phyloP scores from a whole-genome alignment of 306 rosid species.

The Neltuma alba region DNA sequence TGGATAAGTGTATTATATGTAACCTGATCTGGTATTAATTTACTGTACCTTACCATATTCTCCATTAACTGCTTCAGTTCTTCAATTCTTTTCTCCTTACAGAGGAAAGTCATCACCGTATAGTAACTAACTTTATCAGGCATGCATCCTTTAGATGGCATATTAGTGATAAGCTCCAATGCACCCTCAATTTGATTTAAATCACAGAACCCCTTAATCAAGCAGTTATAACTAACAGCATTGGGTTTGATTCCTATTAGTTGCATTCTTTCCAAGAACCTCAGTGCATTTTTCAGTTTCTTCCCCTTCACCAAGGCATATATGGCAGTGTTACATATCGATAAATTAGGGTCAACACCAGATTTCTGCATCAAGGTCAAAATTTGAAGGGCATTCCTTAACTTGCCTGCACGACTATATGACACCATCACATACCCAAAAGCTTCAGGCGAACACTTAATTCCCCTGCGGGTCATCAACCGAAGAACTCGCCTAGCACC shows the following conservation, averaged over 20 bases:
- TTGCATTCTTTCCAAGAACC: slow-evolving; percentile 65
- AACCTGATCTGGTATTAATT: slow-evolving; percentile 74
- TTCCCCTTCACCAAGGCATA: slow-evolving; percentile 70
- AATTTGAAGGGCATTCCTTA: slow-evolving; percentile 66
- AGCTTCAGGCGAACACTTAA: slow-evolving; percentile 58
- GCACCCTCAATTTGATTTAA: slow-evolving; percentile 58
- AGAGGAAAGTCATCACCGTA: slow-evolving; percentile 75
- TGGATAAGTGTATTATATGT: slow-evolving; percentile 80
- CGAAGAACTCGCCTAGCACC: slow-evolving; percentile 78
- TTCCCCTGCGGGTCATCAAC: slow-evolving; percentile 72
- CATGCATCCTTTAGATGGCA: slow-evolving; percentile 65
- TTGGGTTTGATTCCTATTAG: slow-evolving; percentile 67
- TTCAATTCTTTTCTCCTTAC: slow-evolving; percentile 63
- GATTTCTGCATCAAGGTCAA: slow-evolving; percentile 93
- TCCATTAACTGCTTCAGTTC: slow-evolving; percentile 64
- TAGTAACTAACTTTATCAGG: slow-evolving; percentile 89
- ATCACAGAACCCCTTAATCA: slow-evolving; percentile 87
- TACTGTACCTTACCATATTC: slow-evolving; percentile 57
- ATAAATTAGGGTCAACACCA: slow-evolving; percentile 74
- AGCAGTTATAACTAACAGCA: slow-evolving; percentile 70
- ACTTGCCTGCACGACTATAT: slow-evolving; percentile 76
- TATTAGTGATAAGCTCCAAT: slow-evolving; percentile 63
- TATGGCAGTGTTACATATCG: slow-evolving; percentile 75
- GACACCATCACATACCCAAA: slow-evolving; percentile 81
- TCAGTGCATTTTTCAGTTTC: slow-evolving; percentile 70